phyloP scores from a whole-genome alignment of 371 early-diverging fungal genomes.

The Mucor plumbeus region DNA sequence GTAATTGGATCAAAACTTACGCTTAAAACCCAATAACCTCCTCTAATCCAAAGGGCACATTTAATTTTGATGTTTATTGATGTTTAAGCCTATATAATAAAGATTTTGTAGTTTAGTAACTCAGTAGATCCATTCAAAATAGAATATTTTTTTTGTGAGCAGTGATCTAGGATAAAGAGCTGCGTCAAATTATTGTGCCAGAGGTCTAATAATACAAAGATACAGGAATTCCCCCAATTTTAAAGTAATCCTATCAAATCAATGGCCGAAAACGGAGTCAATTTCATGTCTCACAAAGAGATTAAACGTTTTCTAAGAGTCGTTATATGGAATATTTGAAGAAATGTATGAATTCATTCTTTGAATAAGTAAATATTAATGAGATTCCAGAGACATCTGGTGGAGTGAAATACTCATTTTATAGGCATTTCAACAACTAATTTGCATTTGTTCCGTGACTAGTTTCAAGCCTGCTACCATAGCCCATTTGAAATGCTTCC shows the following conservation, averaged over 20 bases:
- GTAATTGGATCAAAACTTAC: too few species aligned
- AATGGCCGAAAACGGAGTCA: neutral
- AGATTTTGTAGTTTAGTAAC: too few species aligned
- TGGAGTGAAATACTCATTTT: neutral
- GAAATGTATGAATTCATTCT: neutral
- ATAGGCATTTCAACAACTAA: neutral
- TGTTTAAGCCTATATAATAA: too few species aligned
- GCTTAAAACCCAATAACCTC: too few species aligned
- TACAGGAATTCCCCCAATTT: neutral
- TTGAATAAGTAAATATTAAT: neutral
- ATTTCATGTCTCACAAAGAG: conserved; percentile 9
- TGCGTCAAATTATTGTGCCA: too few species aligned
- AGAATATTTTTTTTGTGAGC: too few species aligned
- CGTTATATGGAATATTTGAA: neutral
- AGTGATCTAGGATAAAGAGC: too few species aligned
- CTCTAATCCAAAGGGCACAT: too few species aligned
- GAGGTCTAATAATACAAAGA: neutral
- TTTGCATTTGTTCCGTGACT: neutral
- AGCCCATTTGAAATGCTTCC: neutral
- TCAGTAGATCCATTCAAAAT: too few species aligned
- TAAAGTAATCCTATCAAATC: neutral
- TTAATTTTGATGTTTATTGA: too few species aligned
- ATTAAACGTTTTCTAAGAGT: neutral
- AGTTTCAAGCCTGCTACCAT: conserved; percentile 9
- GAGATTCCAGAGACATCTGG: neutral